Evolutionary conservation across 805 yeast genomes (phyloP), one percentile per base, ranked within the genome.

Genomic region (Monosporozyma yasuniensis): DNA sequence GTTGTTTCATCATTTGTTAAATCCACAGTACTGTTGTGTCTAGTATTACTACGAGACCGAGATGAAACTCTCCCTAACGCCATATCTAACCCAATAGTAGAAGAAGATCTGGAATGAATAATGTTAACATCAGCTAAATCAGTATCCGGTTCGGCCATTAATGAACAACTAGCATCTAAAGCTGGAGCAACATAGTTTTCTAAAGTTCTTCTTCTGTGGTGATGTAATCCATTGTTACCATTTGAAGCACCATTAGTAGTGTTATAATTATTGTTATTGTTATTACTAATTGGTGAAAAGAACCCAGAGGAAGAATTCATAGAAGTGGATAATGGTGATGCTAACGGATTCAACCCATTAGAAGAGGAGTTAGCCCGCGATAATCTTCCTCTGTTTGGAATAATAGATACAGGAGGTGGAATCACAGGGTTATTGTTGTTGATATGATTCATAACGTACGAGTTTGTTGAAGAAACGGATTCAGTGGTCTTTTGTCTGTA

Each of bases 161-260:
- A 71, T 52, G 83, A 79, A 18, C 81, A 75, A 4, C 93, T 78
- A 8, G 95, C 87, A 58, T 87, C 95, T 56, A 87, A 71, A 6
- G 87, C 87, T 0, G 96, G 90, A 1, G 95, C 85, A 19, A 87
- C 85, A 56, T 68, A 78, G 65, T 88, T 85, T 64, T 87, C 86
- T 35, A 67, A 57, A 14, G 72, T 70, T 66, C 72, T 65, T 57
- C 68, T 72, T 4, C 66, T 28, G 27, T 32, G 23, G 25, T 47
- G 64, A 32, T 73, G 52, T 18, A 52, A 54, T 41, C 50, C 47
- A 30, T 30, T 34, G 12, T 42, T 23, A 4, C 21, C 19, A 23
- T 23, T 42, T 10, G 44, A 23, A 6, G 46, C 8, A 4, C 4
- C 8, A 27, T 32, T 32, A 32, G 35, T 37, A 18, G 14, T 6